Evolutionary conservation across 371 early-diverging fungal species (phyloP), one percentile per base, ranked within the genome.

Genomic region (Capillidium heterosporum): DNA sequence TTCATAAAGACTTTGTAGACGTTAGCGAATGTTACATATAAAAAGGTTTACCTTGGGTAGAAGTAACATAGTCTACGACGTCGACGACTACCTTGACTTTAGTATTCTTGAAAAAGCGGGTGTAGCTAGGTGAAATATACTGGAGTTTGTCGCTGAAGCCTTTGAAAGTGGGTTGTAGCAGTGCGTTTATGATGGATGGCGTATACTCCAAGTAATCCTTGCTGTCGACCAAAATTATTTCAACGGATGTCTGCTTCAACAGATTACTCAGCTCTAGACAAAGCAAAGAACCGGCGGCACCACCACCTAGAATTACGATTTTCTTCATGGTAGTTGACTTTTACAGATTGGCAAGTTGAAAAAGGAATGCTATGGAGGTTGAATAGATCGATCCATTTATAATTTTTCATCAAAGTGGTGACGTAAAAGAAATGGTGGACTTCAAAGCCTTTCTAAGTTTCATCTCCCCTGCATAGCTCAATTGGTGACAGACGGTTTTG

Each of bases 161-260:
- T 3, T 65, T 64, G 11, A 60, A 56, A 19, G 52, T 40, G 41
- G 66, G 65, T 57, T 56, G 53, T 2, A 53, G 66, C 8, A 71
- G 32, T 0, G 68, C 69, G 11, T 67, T 61, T 15, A 67, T 67
- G 17, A 71, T 57, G 1, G 56, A 60, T 3, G 71, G 71, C 17
- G 69, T 71, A 44, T 67, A 71, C 57, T 69, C 69, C 32, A 60
- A 66, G 53, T 66, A 71, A 4, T 69, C 67, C 55, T 71, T 71
- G 56, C 58, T 57, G 57, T 71, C 71, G 13, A 69, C 48, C 0
- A 71, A 57, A n/a, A 63, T 65, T n/a, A 69, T 62, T 8, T 67
- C 60, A 1, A 69, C 26, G n/a, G 53, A 47, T 10, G 48, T 46
- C 29, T 56, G 60, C 26, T 49, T 56, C 13, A 35, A 35, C 11